phyloP scores from a whole-genome alignment of 768 basidiomycete species.

The Pulveroboletus sp. region DNA sequence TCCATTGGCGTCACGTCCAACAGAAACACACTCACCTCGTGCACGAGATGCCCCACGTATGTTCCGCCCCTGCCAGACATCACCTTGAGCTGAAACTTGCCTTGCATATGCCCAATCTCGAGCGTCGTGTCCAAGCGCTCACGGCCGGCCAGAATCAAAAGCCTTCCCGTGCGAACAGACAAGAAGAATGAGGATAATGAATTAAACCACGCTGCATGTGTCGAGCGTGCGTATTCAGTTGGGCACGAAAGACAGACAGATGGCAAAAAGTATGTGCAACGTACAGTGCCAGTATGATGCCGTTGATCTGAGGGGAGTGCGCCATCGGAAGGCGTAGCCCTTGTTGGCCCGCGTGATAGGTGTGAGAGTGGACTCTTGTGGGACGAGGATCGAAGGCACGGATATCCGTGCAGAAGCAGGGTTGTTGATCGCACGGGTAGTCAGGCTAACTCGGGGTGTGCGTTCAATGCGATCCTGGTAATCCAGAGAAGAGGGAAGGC shows the following conservation, averaged over 20 bases:
- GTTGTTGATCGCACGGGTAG: constrained; percentile 80
- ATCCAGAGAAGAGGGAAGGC: not conserved
- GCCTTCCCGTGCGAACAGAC: constrained; percentile 67
- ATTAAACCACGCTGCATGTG: constrained; percentile 82
- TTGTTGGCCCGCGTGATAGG: constrained; percentile 25
- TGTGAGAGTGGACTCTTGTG: constrained; percentile 35
- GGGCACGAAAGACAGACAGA: not conserved
- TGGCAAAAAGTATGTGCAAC: constrained; percentile 15
- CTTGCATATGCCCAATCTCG: constrained; percentile 97
- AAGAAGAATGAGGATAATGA: constrained; percentile 81
- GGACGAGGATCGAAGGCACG: constrained; percentile 71
- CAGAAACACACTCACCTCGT: constrained; percentile 58
- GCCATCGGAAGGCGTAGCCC: constrained; percentile 55
- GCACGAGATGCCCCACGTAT: constrained; percentile 84
- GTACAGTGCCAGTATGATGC: constrained; percentile 87
- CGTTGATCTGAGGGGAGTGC: constrained; percentile 77
- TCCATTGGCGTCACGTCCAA: not conserved
- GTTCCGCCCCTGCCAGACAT: constrained; percentile 46
- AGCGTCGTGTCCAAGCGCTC: constrained; percentile 89
- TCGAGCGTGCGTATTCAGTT: not conserved
- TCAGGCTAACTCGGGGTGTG: constrained; percentile 44
- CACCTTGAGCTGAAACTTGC: constrained; percentile 92
- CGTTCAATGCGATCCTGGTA: not conserved
- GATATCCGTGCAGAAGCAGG: constrained; percentile 80
- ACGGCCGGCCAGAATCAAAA: constrained; percentile 88